Base-by-base conservation (phyloP, 1,284 basidiomycete species). In the Moesziomyces parantarcticus region DNA sequence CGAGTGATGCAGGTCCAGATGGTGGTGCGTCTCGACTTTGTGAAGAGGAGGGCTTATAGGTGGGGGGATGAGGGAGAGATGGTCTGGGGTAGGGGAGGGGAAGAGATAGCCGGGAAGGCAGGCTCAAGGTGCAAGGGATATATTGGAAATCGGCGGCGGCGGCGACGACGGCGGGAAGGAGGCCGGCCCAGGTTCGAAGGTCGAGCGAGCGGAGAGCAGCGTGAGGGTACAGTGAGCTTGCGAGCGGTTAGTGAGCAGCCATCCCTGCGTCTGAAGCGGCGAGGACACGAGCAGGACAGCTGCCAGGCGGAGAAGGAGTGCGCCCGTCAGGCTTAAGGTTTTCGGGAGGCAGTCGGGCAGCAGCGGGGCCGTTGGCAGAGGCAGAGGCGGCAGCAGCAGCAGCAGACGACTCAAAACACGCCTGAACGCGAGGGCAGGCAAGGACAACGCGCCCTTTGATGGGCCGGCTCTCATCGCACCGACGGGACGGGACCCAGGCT, bases 91-190 rank as follows among this genome's bases (percentile, higher is more conserved):
- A 34, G 43, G 42, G 20, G 42, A 41, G 41, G 52, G 50, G 21
- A 8, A 13, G 29, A 32, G 29, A 32, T 13, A 13, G 36, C 36
- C 36, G 36, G 36, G 60, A 18, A 18, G 49, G 43, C 42, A 32
- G 52, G 45, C 26, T 25, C n/a, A 49, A 56, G 43, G 44, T 7
- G 49, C 34, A 48, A 50, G 40, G 49, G 44, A 56, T 63, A 63
- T 63, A 63, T 63, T 63, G 46, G 40, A 56, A 56, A 47, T 42
- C 39, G 36, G 44, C 29, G 29, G 29, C 1, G 29, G 26, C 26
- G 29, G 29, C 29, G 29, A 13, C 29, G 29, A 13, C 29, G 29
- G 29, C 29, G n/a, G 39, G 13, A n/a, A 50, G 36, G 43, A 50
- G 48, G 20, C 21, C 36, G 36, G 29, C 36, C 34, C 43, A 55